phyloP scores from a whole-genome alignment of 805 yeast genomes.

The Candida maris region DNA sequence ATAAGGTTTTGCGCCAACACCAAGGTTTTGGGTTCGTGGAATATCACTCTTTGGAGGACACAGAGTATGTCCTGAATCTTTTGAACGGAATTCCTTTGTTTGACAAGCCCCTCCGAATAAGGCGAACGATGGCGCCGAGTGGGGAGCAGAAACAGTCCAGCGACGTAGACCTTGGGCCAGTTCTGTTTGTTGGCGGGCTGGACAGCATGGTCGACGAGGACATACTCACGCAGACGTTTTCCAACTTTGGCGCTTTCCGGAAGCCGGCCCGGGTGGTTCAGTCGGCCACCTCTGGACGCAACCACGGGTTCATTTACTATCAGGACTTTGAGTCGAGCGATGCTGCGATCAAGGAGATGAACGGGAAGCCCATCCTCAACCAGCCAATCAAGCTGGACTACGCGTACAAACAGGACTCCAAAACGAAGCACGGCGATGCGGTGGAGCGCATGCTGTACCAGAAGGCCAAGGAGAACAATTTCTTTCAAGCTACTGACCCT shows the following conservation, averaged over 20 bases:
- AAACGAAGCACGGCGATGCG: constrained; percentile 72
- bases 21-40: constrained; percentile 91
- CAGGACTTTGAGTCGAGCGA: constrained; percentile 68
- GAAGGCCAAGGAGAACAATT: constrained; percentile 25
- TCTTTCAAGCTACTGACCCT: too few relatives aligned
- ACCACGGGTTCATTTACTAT: constrained; percentile 67
- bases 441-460: constrained; percentile 68
- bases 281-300: constrained; percentile 48
- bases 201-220: constrained; percentile 63
- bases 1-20: constrained; percentile 61
- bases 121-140: constrained; percentile 18
- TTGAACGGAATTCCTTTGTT: constrained; percentile 59
- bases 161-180: constrained; percentile 43
- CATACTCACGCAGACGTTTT: constrained; percentile 53
- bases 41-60: constrained; percentile 55
- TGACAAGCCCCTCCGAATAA: constrained; percentile 58
- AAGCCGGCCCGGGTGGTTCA: constrained; percentile 44
- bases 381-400: constrained; percentile 57
- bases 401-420: constrained; percentile 63
- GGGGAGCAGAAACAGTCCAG: constrained; percentile 3
- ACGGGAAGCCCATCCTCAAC: constrained; percentile 68
- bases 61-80: constrained; percentile 62
- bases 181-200: constrained; percentile 54
- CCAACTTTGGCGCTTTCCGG: constrained; percentile 62
- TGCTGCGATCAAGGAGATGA: constrained; percentile 62